A percentile compares a stretch with the other conserved stretches of the same genome.
Evolutionary conservation across 2,329 filamentous ascomycete species (phyloP).

Genomic region (Hypoxylon sp.): DNA sequence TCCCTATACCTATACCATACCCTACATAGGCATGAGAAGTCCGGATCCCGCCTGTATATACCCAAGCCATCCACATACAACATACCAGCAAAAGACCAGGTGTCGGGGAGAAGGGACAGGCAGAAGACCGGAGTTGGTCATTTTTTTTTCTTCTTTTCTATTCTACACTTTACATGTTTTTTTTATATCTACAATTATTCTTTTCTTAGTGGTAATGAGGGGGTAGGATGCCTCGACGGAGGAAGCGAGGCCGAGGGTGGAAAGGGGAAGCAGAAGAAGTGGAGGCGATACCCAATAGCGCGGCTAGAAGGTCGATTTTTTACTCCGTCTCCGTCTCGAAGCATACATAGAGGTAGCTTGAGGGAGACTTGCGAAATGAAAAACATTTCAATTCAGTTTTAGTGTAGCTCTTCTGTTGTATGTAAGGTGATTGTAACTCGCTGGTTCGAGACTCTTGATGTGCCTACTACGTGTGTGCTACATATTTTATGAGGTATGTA

Average conservation of each 20-base stretch:
- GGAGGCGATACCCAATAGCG: constrained; percentile 44
- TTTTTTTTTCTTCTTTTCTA: constrained; percentile 13
- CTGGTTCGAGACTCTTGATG: constrained; percentile 15
- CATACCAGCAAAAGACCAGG: constrained; percentile 31
- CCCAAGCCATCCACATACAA: not conserved
- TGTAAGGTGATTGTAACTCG: constrained; percentile 31
- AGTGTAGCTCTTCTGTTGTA: constrained; percentile 8
- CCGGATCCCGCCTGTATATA: constrained; percentile 30
- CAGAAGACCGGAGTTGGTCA: constrained; percentile 5
- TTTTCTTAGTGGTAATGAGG: constrained; percentile 37
- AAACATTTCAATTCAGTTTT: constrained; percentile 23
- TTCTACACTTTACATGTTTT: constrained; percentile 14
- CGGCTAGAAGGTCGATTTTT: constrained; percentile 29
- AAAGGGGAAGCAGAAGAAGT: constrained; percentile 2
- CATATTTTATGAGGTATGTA: not conserved
- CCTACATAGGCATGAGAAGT: constrained; percentile 1
- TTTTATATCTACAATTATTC: constrained; percentile 25
- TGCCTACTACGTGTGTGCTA: not conserved
- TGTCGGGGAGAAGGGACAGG: constrained; percentile 8
- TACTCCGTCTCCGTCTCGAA: constrained; percentile 10
- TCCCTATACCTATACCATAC: not conserved
- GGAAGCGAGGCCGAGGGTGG: not conserved
- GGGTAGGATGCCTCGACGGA: not conserved
- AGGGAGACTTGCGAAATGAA: constrained; percentile 27
- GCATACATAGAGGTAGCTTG: not conserved